A percentile compares a stretch with the other conserved stretches of the same genome.
These are phyloP conservation scores for Aspergillus glaucus DNA, from an alignment of 2,329 filamentous ascomycete species.

Conservation along the genomic window DNA sequence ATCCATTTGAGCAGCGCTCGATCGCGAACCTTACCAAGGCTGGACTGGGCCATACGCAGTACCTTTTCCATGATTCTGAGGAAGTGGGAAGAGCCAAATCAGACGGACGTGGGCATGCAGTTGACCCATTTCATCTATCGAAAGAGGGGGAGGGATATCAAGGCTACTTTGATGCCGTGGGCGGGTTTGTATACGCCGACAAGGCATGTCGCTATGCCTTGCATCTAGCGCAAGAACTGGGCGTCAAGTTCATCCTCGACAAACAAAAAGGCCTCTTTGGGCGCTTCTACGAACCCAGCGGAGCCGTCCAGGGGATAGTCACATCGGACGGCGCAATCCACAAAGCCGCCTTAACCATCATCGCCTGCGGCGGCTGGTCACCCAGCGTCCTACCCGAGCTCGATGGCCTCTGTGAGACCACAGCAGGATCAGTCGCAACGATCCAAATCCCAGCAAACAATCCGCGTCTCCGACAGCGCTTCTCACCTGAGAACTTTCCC, in stretches of 20 bases:
- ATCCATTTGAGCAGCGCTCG: conserved; percentile 31
- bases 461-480: conserved; percentile 34
- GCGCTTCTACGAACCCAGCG: neutral
- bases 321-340: conserved; percentile 34
- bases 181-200: conserved; percentile 42
- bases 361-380: conserved; percentile 43
- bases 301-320: conserved; percentile 30
- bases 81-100: conserved; percentile 23
- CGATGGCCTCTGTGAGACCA: conserved; percentile 43
- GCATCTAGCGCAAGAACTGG: conserved; percentile 35
- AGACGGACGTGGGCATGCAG: conserved; percentile 23
- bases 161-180: conserved; percentile 43
- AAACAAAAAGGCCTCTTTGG: conserved; percentile 11
- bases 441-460: conserved; percentile 41
- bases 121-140: conserved; percentile 35
- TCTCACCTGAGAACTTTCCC: conserved; percentile 42
- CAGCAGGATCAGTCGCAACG: conserved; percentile 41
- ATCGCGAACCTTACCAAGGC: conserved; percentile 31
- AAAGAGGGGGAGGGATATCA: conserved; percentile 19
- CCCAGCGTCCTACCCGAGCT: conserved; percentile 37
- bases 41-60: conserved; percentile 30
- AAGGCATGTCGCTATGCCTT: conserved; percentile 44
- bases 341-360: conserved; percentile 27
- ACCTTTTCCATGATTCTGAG: conserved; percentile 23
- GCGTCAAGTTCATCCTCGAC: conserved; percentile 40